A percentile compares a stretch with the other conserved stretches of the same genome.
These are phyloP conservation scores for Knoxdaviesia capensis DNA, from an alignment of 2,329 filamentous ascomycete species.

Conservation along the genomic window DNA sequence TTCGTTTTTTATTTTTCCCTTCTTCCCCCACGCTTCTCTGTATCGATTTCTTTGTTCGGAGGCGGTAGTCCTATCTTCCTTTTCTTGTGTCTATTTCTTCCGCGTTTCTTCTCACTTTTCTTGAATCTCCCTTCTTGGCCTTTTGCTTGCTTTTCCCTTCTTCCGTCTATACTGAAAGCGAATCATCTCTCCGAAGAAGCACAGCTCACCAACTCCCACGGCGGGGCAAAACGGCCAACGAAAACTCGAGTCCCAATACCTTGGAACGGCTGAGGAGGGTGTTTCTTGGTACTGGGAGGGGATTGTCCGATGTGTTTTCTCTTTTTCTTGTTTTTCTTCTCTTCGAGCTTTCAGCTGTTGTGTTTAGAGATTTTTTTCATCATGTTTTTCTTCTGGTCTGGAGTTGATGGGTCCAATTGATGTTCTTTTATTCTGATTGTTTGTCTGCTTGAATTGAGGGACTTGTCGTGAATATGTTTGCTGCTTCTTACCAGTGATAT, in stretches of 20 bases:
- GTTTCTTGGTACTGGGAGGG: neutral
- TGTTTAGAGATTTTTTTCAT: conserved; percentile 4
- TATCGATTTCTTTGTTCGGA: neutral
- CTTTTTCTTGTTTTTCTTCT: neutral
- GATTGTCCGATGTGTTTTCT: neutral
- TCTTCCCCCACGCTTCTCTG: neutral
- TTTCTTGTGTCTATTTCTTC: conserved; percentile 1
- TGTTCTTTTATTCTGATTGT: too few relatives aligned
- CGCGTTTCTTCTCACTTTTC: neutral
- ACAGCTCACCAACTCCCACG: too few relatives aligned
- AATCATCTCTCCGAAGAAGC: too few relatives aligned
- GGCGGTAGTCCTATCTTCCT: neutral
- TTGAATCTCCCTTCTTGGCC: neutral
- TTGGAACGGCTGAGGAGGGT: neutral
- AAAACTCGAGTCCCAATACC: neutral
- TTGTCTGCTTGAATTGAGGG: too few relatives aligned
- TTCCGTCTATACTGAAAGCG: neutral
- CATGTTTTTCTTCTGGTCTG: conserved; percentile 2
- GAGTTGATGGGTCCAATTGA: conserved; percentile 3
- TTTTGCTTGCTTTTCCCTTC: neutral
- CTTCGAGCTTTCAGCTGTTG: neutral
- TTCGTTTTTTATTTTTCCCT: neutral
- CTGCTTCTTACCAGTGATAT: too few relatives aligned
- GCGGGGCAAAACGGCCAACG: neutral
- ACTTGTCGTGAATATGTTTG: too few relatives aligned